Conservation (phyloP, 1,284 basidiomycete genomes). For the Microbotryomycetes sp. region DNA sequence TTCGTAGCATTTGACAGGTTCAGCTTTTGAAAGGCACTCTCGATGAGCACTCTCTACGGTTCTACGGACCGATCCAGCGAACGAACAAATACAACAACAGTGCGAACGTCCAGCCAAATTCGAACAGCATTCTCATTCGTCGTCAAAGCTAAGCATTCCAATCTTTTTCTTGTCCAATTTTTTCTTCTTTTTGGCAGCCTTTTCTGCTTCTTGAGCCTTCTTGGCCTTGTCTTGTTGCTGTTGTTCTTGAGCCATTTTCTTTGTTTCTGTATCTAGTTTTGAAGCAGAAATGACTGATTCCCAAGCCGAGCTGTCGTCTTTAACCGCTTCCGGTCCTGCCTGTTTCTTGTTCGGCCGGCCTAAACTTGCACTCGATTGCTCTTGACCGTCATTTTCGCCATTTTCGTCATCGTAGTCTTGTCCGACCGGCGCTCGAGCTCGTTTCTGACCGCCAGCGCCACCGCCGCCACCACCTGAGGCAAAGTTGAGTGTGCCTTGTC, state of each 20-base stretch:
- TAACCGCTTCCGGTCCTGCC: neutral
- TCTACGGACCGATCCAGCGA: no score
- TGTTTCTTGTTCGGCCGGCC: neutral
- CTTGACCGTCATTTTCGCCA: neutral
- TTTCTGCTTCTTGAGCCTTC: neutral
- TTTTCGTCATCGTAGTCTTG: neutral
- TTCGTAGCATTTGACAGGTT: no score
- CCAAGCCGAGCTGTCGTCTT: neutral
- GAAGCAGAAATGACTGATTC: neutral
- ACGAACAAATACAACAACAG: no score
- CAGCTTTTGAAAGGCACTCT: no score
- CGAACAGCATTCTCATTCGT: no score
- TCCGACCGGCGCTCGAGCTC: neutral
- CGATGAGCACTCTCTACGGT: no score
- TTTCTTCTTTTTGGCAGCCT: neutral
- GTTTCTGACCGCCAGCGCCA: neutral
- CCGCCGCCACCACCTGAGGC: neutral
- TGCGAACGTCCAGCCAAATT: no score
- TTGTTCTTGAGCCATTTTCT: neutral
- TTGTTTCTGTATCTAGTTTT: neutral
- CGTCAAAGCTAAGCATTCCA: neutral
- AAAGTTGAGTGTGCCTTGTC: neutral
- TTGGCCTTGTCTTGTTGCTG: neutral
- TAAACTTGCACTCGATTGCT: neutral
- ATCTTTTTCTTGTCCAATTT: neutral